Conservation (phyloP, 495 filamentous ascomycete genomes). For the Aspergillus coremiiformis region DNA sequence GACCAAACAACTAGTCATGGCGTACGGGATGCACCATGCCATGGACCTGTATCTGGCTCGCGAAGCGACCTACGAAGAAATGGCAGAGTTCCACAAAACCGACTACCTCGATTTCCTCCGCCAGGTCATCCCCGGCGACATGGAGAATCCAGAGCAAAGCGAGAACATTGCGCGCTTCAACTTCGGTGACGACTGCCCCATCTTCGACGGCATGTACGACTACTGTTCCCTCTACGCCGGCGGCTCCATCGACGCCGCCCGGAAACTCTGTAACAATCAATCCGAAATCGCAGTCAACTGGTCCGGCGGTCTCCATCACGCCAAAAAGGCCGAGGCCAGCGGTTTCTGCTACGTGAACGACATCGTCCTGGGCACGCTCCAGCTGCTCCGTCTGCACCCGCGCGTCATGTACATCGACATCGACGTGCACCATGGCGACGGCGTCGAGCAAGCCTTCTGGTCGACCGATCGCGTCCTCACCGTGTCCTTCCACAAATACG, state of each 20-base stretch:
- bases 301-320: constrained; percentile 98
- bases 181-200: constrained; percentile 89
- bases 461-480: constrained; percentile 95
- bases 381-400: constrained; percentile 77
- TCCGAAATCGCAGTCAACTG: constrained; percentile 96
- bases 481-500: constrained; percentile 95
- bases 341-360: constrained; percentile 99
- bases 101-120: constrained; percentile 86
- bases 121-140: constrained; percentile 37
- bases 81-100: constrained; percentile 74
- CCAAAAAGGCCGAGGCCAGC: constrained; percentile 86
- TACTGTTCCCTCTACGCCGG: constrained; percentile 93
- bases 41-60: constrained; percentile 89
- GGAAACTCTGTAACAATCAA: constrained; percentile 76
- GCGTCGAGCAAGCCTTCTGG: constrained; percentile 95
- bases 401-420: constrained; percentile 97
- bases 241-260: constrained; percentile 82
- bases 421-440: constrained; percentile 96
- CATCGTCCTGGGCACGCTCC: constrained; percentile 90
- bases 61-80: constrained; percentile 76
- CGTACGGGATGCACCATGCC: constrained; percentile 89
- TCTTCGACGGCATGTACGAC: constrained; percentile 91
- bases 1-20: constrained; percentile 85
- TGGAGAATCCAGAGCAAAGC: constrained; percentile 38
- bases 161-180: constrained; percentile 55